Percentiles rank a stretch among this genome's conserved stretches.
These are phyloP conservation scores for Metschnikowia dekortorum DNA, from an alignment of 805 yeast genomes.

Conservation along the genomic window DNA sequence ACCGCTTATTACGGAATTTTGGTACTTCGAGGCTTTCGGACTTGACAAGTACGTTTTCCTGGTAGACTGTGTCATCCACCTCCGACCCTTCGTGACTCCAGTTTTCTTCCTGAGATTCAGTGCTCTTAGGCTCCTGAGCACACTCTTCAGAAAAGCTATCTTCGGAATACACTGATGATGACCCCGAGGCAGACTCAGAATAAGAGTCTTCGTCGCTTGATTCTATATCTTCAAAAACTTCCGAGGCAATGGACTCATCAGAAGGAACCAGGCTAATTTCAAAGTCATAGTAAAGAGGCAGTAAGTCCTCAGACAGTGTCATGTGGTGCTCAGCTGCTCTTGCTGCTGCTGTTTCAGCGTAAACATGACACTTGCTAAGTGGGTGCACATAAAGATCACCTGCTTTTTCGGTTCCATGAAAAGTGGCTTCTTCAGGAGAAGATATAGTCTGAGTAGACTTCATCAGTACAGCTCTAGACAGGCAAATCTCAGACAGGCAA, in stretches of 20 bases:
- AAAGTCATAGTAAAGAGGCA: not conserved
- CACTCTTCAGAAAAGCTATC: not conserved
- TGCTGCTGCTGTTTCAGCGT: not conserved
- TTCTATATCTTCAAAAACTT: not conserved
- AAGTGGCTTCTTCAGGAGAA: too few relatives aligned
- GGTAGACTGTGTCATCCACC: too few relatives aligned
- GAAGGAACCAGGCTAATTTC: not conserved
- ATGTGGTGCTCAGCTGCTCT: not conserved
- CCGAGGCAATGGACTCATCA: constrained; percentile 1
- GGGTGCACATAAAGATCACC: too few relatives aligned
- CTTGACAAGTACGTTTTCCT: not conserved
- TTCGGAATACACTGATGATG: not conserved
- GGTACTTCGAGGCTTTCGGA: not conserved
- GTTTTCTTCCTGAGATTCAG: not conserved
- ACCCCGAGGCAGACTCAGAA: not conserved
- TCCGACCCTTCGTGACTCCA: not conserved
- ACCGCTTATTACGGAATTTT: not conserved
- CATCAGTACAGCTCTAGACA: too few relatives aligned
- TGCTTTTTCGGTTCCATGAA: too few relatives aligned
- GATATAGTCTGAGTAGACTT: too few relatives aligned
- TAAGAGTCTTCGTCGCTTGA: not conserved
- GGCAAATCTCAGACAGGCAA: too few relatives aligned
- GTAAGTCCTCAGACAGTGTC: not conserved
- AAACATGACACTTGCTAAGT: too few relatives aligned
- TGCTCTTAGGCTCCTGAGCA: not conserved